Evolutionary conservation across 495 filamentous ascomycete species (phyloP), one percentile per base, ranked within the genome.

Genomic region (Trichoderma erinaceum): DNA sequence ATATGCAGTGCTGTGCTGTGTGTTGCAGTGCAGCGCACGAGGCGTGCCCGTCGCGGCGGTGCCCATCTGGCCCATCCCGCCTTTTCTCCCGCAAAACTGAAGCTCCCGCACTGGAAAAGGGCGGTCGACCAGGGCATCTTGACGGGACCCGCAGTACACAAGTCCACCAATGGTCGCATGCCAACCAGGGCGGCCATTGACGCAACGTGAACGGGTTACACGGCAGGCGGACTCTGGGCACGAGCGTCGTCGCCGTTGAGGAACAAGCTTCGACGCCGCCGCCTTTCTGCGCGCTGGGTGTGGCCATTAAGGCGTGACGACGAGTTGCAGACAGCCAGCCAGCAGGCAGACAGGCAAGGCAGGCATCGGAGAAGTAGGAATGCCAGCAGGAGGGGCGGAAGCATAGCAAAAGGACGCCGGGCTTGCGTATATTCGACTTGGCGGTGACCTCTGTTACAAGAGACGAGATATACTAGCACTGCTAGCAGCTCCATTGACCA

Each of bases 41-140:
- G 56, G 56, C 27, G 23, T 61, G 56, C 27, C 56, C 56, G 56
- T 25, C 27, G 56, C 56, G 56, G 23, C 56, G 56, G 56, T 61
- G 56, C 56, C 56, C 56, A 29, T 29, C 29, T 29, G 29, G 29
- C 29, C 4, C 29, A 61, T 61, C 56, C 56, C 56, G 56, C 56
- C 56, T 61, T 61, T 61, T 61, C 56, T 61, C 56, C 56, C 56
- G 56, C 56, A 61, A 61, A 61, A 61, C 23, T 61, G 56, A 61
- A 61, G 56, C 56, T 61, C 23, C 56, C 56, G 56, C 56, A 61
- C 56, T 61, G 56, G 12, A 61, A 61, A 61, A 61, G 25, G 56
- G 56, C 56, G 56, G 56, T 61, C 56, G 56, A 61, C 56, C 56
- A 61, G 56, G 56, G 56, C 56, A 61, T 61, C 23, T 15, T 11